Evolutionary conservation across 2,329 filamentous ascomycete genomes (phyloP).

Genomic region (Huntiella savannae): DNA sequence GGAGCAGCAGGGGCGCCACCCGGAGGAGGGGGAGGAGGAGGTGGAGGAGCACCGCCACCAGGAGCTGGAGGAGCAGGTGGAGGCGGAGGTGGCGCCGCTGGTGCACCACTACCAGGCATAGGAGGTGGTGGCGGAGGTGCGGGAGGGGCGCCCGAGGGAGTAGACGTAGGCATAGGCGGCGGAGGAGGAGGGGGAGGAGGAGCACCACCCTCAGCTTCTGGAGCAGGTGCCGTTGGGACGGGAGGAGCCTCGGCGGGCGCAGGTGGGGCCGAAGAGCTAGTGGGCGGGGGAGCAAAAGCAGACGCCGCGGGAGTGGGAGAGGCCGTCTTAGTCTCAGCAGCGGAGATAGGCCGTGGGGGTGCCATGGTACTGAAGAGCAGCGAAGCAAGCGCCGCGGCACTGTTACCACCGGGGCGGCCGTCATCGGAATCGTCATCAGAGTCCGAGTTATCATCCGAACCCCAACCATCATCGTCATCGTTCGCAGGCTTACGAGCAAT

Average conservation of each 20-base stretch:
- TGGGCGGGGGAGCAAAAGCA: slow-evolving; percentile 20
- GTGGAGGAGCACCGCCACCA: slow-evolving; percentile 16
- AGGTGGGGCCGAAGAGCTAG: slow-evolving; percentile 22
- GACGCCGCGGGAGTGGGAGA: slow-evolving; percentile 20
- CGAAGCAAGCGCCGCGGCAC: slow-evolving; percentile 78
- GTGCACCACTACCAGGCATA: slow-evolving; percentile 20
- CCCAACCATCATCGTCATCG: slow-evolving; percentile 65
- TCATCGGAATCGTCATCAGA: slow-evolving; percentile 57
- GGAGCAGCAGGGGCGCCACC: slow-evolving; percentile 14
- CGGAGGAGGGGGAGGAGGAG: slow-evolving; percentile 16
- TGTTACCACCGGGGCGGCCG: slow-evolving; percentile 59
- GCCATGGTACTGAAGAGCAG: slow-evolving; percentile 96
- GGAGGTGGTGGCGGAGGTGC: slow-evolving; percentile 19
- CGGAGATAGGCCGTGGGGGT: slow-evolving; percentile 71
- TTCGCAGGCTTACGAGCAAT: slow-evolving; percentile 43
- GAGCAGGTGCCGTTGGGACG: slow-evolving; percentile 16
- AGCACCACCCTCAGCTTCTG: slow-evolving; percentile 17
- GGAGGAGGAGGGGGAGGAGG: slow-evolving; percentile 17
- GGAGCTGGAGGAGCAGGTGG: slow-evolving; percentile 20
- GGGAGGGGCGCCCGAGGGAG: not conserved
- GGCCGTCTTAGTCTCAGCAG: slow-evolving; percentile 50
- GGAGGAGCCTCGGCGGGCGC: slow-evolving; percentile 21
- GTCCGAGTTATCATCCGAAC: slow-evolving; percentile 45
- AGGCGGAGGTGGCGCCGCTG: slow-evolving; percentile 17
- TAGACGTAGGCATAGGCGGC: slow-evolving; percentile 13